Evolutionary conservation across 2,329 filamentous ascomycete species (phyloP), one percentile per base, ranked within the genome.

Genomic region (Fusarium pseudonygamai): DNA sequence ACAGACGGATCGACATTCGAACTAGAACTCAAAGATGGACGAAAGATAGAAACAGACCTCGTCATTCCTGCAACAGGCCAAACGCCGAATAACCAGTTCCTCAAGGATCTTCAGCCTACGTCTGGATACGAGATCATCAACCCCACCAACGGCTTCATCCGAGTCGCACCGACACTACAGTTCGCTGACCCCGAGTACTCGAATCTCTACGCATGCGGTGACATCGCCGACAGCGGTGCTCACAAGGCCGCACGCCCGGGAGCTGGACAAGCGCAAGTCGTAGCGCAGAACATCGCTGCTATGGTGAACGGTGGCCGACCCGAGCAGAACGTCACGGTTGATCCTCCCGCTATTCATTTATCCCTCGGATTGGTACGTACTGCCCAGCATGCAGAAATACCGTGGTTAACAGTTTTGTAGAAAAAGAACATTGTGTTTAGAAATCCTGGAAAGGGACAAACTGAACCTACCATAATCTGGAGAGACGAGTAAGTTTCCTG

Each of bases 381-480:
- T 6, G 3, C 30, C 22, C 22, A 7, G 28, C 3, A 10, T 10
- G 1, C 11, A 1, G 15, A 20, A 7, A 2, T 11, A 4, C 2
- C 0, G 2, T 24, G 49, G 7, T 66, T 74, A 30, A 69, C 24
- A 4, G 8, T 6, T 5, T 0, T 2, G 5, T 14, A 77, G 75
- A 78, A 69, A 14, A 77, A 69, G 60, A 78, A 76, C 3, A 78
- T 78, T 42, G 75, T 78, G 20, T 78, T 78, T 30, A 59, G 76
- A 49, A 78, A 78, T 10, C 76, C 76, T 1, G 52, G 49, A 14
- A 69, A 71, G 11, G 76, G 75, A 1, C 45, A 65, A 39, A 71
- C 70, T 6, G 76, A 78, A 20, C 76, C 76, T 1, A 65, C 37
- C 0, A 36, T 78, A 9, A 76, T 50, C 0, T 71, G 69, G 64